phyloP scores from a whole-genome alignment of 2,329 filamentous ascomycete species.

The Exophiala sp. region DNA sequence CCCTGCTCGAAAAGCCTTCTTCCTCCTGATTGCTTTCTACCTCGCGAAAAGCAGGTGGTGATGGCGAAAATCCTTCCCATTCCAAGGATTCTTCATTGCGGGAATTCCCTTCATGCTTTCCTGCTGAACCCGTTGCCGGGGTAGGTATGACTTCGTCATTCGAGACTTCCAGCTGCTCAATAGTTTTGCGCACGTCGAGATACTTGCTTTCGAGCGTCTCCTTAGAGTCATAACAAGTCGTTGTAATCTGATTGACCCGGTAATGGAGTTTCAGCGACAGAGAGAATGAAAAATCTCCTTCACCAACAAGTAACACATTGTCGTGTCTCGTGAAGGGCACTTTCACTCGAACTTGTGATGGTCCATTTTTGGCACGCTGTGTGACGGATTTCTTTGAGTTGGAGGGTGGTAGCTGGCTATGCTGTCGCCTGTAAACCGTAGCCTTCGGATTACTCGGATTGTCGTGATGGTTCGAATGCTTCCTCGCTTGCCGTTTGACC shows the following conservation, averaged over 20 bases:
- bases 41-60: background rate
- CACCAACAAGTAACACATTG: slow-evolving; percentile 43
- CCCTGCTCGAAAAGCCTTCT: slow-evolving; percentile 12
- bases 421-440: slow-evolving; percentile 17
- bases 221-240: slow-evolving; percentile 45
- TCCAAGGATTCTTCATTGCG: slow-evolving; percentile 13
- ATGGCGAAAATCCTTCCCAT: slow-evolving; percentile 27
- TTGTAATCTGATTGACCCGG: slow-evolving; percentile 38
- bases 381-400: background rate
- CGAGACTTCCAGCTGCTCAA: slow-evolving; percentile 3
- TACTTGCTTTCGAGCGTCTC: slow-evolving; percentile 65
- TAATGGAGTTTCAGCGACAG: slow-evolving; percentile 42
- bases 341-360: slow-evolving; percentile 10
- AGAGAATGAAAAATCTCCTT: slow-evolving; percentile 50
- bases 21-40: background rate
- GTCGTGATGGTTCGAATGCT: slow-evolving; percentile 20
- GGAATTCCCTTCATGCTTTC: background rate
- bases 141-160: background rate
- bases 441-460: slow-evolving; percentile 9
- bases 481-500: slow-evolving; percentile 16
- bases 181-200: slow-evolving; percentile 54
- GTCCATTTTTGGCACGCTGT: background rate
- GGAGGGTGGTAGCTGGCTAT: slow-evolving; percentile 15
- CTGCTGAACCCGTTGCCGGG: background rate
- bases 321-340: slow-evolving; percentile 40